A percentile compares a stretch with the other conserved stretches of the same genome.
phyloP scores from a whole-genome alignment of 306 rosid genomes.

The Prunus armeniaca region DNA sequence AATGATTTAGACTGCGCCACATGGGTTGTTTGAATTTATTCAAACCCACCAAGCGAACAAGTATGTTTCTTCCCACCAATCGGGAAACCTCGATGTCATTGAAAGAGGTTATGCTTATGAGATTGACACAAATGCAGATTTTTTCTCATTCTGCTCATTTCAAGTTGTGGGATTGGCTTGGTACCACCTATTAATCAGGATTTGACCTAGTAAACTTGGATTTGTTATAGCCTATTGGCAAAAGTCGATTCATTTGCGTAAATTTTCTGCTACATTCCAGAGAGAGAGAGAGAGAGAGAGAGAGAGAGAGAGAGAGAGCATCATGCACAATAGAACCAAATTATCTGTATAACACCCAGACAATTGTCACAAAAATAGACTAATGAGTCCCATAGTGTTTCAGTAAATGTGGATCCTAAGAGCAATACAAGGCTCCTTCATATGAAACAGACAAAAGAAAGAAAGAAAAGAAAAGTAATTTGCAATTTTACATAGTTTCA shows the following conservation, averaged over 20 bases:
- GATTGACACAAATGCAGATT: too few relatives aligned
- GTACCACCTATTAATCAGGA: too few relatives aligned
- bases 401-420: slow-evolving; percentile 34
- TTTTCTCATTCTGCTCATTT: too few relatives aligned
- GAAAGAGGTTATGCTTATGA: too few relatives aligned
- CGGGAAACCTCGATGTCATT: too few relatives aligned
- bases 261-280: too few relatives aligned
- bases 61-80: too few relatives aligned
- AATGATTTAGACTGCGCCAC: neutral
- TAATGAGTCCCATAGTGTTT: slow-evolving; percentile 31
- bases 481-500: slow-evolving; percentile 39
- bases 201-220: too few relatives aligned
- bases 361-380: slow-evolving; percentile 25
- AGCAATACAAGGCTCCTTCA: slow-evolving; percentile 39
- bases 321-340: slow-evolving; percentile 21
- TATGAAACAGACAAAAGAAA: slow-evolving; percentile 12
- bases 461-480: slow-evolving; percentile 1
- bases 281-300: neutral
- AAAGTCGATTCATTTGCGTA: neutral
- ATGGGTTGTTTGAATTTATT: neutral
- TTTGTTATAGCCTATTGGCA: too few relatives aligned
- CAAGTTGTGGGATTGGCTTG: too few relatives aligned
- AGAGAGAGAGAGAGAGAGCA: neutral
- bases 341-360: slow-evolving; percentile 31
- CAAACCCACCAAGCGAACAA: too few relatives aligned